phyloP scores from a whole-genome alignment of 257 asterid species.

The Ligustrum vulgare region DNA sequence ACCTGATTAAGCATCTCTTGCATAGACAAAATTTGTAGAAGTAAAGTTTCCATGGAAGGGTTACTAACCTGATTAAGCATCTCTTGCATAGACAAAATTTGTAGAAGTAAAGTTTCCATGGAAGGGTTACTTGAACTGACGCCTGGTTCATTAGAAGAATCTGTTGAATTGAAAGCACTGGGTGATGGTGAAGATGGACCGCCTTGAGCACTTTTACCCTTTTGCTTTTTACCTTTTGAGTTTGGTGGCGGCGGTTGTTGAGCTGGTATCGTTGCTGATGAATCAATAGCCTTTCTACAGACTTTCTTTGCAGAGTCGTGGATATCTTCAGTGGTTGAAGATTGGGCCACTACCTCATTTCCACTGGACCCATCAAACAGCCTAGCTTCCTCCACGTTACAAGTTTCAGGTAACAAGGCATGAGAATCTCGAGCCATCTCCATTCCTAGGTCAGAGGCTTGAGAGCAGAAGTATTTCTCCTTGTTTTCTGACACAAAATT shows the following conservation, averaged over 20 bases:
- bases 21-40: conserved; percentile 62
- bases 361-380: conserved; percentile 50
- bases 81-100: conserved; percentile 74
- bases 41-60: conserved; percentile 45
- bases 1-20: conserved; percentile 91
- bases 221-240: conserved; percentile 72
- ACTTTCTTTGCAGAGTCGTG: conserved; percentile 48
- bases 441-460: conserved; percentile 81
- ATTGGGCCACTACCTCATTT: conserved; percentile 42
- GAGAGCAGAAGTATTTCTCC: conserved; percentile 80
- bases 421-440: conserved; percentile 78
- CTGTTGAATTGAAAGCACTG: conserved; percentile 51
- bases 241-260: conserved; percentile 49
- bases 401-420: conserved; percentile 51
- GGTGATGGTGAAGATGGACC: conserved; percentile 52
- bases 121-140: conserved; percentile 46
- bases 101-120: conserved; percentile 48
- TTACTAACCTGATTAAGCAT: conserved; percentile 75
- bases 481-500: conserved; percentile 58
- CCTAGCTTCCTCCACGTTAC: conserved; percentile 55
- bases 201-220: conserved; percentile 69
- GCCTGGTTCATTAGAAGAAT: conserved; percentile 62
- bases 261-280: conserved; percentile 36
- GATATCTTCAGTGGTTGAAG: conserved; percentile 44
- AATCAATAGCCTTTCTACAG: conserved; percentile 43